Evolutionary conservation across 2,329 filamentous ascomycete genomes (phyloP), one percentile per base, ranked within the genome.

Genomic region (Monilinia aucupariae): DNA sequence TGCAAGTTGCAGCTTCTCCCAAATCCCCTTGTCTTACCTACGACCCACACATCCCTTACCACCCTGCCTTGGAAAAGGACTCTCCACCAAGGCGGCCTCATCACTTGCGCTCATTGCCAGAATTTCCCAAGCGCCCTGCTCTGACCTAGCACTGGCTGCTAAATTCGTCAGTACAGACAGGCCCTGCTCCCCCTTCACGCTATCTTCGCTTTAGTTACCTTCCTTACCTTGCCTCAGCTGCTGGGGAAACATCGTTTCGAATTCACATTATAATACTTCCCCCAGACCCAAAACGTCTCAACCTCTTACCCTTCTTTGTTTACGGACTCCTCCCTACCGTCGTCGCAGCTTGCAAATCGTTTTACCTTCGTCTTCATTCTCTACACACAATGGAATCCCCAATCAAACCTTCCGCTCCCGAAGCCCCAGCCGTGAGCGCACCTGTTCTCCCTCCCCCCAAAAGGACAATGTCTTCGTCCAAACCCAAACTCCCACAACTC

Each of bases 401-500:
- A 62, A 37, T 56, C 34, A 47, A 61, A 56, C 15, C 30, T 48
- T 53, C 53, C 45, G 50, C 43, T 39, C 12, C 37, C 34, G 41
- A 13, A 2, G 50, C 30, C 65, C 60, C 68, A 67, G 67, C 65
- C 61, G 66, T 58, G 50, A 62, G 67, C 68, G 65, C 43, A 43
- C 54, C 54, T n/a, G 30, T 59, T 20, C 65, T 71, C 65, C 63
- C 69, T 69, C 64, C 63, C 52, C 64, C 45, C 54, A 65, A 58
- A 67, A 65, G 66, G 66, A 71, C 68, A 61, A 73, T 72, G 71
- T 59, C 70, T 68, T 65, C 71, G 50, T 69, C 68, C 22, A 73
- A 74, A 64, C 84, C 84, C 70, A 87, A 82, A 81, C 79, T 85
- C 72, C 76, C 81, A 69, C 82, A 83, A 76, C 80, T 88, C 75